phyloP scores from a whole-genome alignment of 108 stramenopile genomes.

The Nitzschia sp. region DNA sequence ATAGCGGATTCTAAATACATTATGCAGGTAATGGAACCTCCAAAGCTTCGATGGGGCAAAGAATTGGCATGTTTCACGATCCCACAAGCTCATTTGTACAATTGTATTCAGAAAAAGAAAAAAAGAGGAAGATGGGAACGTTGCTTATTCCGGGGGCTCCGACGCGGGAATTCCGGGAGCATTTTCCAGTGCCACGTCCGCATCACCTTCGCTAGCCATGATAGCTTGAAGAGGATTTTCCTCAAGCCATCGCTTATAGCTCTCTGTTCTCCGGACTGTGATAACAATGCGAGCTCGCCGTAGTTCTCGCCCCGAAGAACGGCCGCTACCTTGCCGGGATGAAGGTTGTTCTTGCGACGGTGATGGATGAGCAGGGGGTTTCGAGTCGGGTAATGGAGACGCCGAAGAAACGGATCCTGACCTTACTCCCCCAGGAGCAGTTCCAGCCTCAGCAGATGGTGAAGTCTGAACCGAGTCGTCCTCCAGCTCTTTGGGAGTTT shows the following conservation, averaged over 20 bases:
- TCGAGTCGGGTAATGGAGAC: neutral
- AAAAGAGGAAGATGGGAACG: neutral
- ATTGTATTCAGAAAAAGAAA: neutral
- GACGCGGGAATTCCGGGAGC: neutral
- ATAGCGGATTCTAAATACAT: constrained; percentile 8
- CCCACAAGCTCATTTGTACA: too few relatives aligned
- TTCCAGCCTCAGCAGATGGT: neutral
- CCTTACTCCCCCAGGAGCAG: constrained; percentile 14
- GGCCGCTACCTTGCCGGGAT: neutral
- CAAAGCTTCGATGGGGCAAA: too few relatives aligned
- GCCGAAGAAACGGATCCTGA: constrained; percentile 11
- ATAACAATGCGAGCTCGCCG: constrained; percentile 81
- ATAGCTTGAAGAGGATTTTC: constrained; percentile 63
- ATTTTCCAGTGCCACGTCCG: constrained; percentile 3
- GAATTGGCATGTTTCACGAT: too few relatives aligned
- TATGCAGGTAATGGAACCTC: neutral
- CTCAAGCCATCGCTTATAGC: constrained; percentile 78
- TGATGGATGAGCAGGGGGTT: neutral
- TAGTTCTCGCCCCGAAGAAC: constrained; percentile 43
- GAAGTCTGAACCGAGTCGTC: neutral
- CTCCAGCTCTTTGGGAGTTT: constrained; percentile 9
- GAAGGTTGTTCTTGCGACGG: neutral
- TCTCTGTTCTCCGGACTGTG: constrained; percentile 71
- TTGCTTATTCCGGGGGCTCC: neutral
- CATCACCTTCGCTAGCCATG: constrained; percentile 17